Evolutionary conservation across 2,329 filamentous ascomycete genomes (phyloP).

Genomic region (Remersonia thermophila): DNA sequence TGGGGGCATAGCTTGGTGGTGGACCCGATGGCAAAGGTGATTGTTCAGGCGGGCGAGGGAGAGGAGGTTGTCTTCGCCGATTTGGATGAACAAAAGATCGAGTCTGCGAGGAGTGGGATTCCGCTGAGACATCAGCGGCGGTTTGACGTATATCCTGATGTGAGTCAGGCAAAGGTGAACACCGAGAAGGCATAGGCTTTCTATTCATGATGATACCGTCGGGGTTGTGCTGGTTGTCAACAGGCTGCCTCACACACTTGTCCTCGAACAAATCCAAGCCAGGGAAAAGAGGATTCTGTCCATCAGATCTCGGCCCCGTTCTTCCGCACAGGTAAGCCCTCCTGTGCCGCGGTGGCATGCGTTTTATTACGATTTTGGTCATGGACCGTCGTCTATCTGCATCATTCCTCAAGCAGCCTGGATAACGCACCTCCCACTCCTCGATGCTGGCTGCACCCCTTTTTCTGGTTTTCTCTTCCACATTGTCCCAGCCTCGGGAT

Average conservation of each 20-base stretch:
- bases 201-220: no score
- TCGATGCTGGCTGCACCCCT: conserved; percentile 6
- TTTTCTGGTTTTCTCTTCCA: conserved; percentile 1
- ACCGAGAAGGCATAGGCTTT: conserved; percentile 7
- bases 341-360: neutral
- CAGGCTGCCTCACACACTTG: no score
- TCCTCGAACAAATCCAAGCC: no score
- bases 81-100: conserved; percentile 54
- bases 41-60: conserved; percentile 64
- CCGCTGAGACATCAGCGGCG: conserved; percentile 73
- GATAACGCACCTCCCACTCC: neutral
- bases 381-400: conserved; percentile 4
- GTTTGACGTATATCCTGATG: conserved; percentile 92
- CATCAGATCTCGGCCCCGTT: no score
- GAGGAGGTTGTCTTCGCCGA: conserved; percentile 68
- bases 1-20: conserved; percentile 86
- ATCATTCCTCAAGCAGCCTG: conserved; percentile 1
- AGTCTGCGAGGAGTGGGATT: conserved; percentile 67
- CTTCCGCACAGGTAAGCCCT: no score
- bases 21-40: conserved; percentile 75
- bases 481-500: no score
- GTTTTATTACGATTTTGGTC: neutral
- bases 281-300: no score
- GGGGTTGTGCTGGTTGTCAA: no score
- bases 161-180: conserved; percentile 48